phyloP scores from a whole-genome alignment of 305 asterid species.

The Solanum aculeatissimum region DNA sequence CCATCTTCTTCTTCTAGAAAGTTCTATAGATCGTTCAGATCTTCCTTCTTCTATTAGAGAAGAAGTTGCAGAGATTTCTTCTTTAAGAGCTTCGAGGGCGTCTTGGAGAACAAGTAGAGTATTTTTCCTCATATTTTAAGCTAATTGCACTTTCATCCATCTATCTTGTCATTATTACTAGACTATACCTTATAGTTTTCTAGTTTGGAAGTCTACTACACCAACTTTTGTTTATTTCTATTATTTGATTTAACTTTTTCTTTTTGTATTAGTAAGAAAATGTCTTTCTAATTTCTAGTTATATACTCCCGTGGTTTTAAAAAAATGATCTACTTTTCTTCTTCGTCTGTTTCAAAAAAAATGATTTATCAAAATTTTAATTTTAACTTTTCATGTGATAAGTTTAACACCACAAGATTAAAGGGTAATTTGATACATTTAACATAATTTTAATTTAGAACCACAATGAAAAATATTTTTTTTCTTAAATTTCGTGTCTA shows the following conservation, averaged over 20 bases:
- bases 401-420: too few species aligned
- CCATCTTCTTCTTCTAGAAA: constrained; percentile 29
- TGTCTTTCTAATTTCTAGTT: too few species aligned
- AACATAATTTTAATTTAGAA: too few species aligned
- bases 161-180: background rate
- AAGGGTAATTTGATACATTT: too few species aligned
- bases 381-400: too few species aligned
- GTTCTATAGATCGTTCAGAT: background rate
- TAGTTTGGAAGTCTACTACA: background rate
- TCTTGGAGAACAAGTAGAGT: constrained; percentile 52
- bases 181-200: background rate
- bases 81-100: constrained; percentile 6
- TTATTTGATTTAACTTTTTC: background rate
- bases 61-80: background rate
- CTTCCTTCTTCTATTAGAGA: background rate
- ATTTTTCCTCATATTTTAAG: background rate
- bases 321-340: too few species aligned
- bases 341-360: too few species aligned
- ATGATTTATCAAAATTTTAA: too few species aligned
- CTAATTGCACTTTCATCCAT: background rate
- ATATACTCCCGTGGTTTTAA: too few species aligned
- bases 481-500: too few species aligned
- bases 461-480: too few species aligned
- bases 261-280: too few species aligned
- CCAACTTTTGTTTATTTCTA: background rate